phyloP scores from a whole-genome alignment of 192 early-diverging fungal genomes.

The Linnemannia schmuckeri region DNA sequence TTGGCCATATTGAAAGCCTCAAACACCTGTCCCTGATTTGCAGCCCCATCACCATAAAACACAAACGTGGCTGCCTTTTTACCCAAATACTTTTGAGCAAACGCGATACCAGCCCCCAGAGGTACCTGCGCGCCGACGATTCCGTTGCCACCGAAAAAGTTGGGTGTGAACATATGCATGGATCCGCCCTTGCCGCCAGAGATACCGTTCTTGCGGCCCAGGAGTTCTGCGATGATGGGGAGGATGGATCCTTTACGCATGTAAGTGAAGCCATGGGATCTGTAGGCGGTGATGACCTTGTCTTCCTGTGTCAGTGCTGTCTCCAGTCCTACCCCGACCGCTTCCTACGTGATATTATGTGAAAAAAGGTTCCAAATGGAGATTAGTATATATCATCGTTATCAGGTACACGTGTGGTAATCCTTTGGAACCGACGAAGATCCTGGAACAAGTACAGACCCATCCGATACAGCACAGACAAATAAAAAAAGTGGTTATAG shows the following conservation, averaged over 20 bases:
- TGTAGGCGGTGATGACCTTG: constrained; percentile 95
- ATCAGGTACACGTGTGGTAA: not conserved
- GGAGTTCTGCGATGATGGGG: constrained; percentile 80
- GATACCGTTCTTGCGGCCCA: constrained; percentile 81
- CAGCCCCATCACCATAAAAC: constrained; percentile 97
- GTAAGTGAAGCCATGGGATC: constrained; percentile 96
- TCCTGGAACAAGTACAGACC: too few species aligned
- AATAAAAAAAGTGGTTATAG: not conserved
- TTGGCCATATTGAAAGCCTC: constrained; percentile 99
- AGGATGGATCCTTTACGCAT: constrained; percentile 77
- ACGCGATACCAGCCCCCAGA: constrained; percentile 84
- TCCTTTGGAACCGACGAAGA: not conserved
- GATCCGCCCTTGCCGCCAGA: constrained; percentile 97
- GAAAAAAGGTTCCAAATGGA: not conserved
- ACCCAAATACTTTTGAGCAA: constrained; percentile 91
- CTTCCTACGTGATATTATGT: constrained; percentile 65
- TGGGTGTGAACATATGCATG: constrained; percentile 97
- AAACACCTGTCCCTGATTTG: constrained; percentile 98
- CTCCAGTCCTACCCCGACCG: constrained; percentile 92
- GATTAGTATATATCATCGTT: not conserved
- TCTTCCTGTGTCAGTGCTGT: constrained; percentile 85
- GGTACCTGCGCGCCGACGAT: constrained; percentile 95
- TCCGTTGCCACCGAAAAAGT: constrained; percentile 98
- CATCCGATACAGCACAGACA: too few species aligned
- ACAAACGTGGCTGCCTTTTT: constrained; percentile 81